Evolutionary conservation across 768 basidiomycete genomes (phyloP), one percentile per base, ranked within the genome.

Genomic region (Rhodotorula diobovata): DNA sequence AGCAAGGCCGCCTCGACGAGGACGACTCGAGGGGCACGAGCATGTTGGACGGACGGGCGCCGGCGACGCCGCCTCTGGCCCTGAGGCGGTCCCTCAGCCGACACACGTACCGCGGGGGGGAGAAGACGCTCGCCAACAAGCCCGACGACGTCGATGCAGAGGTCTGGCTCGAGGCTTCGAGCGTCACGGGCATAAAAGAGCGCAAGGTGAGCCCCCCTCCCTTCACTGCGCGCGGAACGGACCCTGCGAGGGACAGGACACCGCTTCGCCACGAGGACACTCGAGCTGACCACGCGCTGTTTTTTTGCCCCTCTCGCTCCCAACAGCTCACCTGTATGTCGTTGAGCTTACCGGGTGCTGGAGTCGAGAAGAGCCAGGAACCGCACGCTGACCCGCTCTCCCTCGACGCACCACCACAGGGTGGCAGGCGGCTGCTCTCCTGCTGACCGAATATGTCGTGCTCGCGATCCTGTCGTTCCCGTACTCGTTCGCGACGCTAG

Each of bases 391-490:
- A 39, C 53, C 51, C 7, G 6, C 7, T 4, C 15, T 18, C 50
- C 4, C 34, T 18, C 7, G 4, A 45, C n/a, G n/a, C n/a, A n/a
- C n/a, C n/a, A n/a, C n/a, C n/a, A 32, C 64, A 66, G 60, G 64
- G 70, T 37, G 35, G 28, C 59, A 62, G 34, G 70, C 65, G 4
- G 61, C 70, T 0, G 61, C 55, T 4, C 60, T 71, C 16, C 60
- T 71, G 16, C 35, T 71, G 50, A 67, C 70, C 4, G 70, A 71
- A 71, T 71, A 71, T n/a, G 70, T 71, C 51, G 69, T 71, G 1
- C 63, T 68, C 4, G 73, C 76, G 45, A 72, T 73, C 53, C 66
- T 73, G 30, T 61, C 67, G 11, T 74, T 76, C 67, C 77, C 77
- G 9, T 75, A 70, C 51, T 71, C 68, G 3, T 78, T 61, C 61